These are phyloP conservation scores for Peronospora tabacina DNA, from an alignment of 352 stramenopile species.

Conservation along the genomic window DNA sequence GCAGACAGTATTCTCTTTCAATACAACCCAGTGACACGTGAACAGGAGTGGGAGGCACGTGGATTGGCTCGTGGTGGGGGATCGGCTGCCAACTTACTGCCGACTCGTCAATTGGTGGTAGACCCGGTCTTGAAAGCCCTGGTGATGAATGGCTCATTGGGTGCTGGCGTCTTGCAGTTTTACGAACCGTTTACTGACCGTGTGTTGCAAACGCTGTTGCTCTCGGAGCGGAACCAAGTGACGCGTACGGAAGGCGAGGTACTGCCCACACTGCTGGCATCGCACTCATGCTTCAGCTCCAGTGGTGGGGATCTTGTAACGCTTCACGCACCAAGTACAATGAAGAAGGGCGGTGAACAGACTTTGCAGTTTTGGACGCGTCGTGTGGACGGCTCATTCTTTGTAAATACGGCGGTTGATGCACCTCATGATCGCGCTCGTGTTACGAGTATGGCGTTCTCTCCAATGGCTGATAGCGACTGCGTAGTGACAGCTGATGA, in stretches of 20 bases:
- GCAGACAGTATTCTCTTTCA: constrained; percentile 70
- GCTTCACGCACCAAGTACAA: constrained; percentile 36
- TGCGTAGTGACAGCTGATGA: constrained; percentile 59
- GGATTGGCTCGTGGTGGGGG: constrained; percentile 53
- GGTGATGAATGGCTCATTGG: constrained; percentile 54
- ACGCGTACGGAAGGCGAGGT: constrained; percentile 66
- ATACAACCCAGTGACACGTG: constrained; percentile 74
- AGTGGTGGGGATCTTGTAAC: constrained; percentile 49
- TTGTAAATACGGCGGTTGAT: constrained; percentile 76
- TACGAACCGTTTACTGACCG: constrained; percentile 78
- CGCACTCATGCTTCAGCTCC: constrained; percentile 47
- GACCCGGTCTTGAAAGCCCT: constrained; percentile 56
- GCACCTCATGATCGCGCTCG: constrained; percentile 50
- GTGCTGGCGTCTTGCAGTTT: constrained; percentile 65
- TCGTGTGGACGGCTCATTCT: constrained; percentile 65
- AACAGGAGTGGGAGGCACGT: constrained; percentile 64
- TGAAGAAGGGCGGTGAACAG: constrained; percentile 37
- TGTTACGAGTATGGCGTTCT: constrained; percentile 55
- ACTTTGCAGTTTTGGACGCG: constrained; percentile 72
- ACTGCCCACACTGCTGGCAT: constrained; percentile 42
- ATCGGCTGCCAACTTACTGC: constrained; percentile 33
- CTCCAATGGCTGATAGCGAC: constrained; percentile 30
- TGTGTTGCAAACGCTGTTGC: constrained; percentile 54
- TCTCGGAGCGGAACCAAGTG: constrained; percentile 81
- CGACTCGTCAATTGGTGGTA: constrained; percentile 46